phyloP scores from a whole-genome alignment of 2,329 filamentous ascomycete genomes.

The Talaromyces sp. region DNA sequence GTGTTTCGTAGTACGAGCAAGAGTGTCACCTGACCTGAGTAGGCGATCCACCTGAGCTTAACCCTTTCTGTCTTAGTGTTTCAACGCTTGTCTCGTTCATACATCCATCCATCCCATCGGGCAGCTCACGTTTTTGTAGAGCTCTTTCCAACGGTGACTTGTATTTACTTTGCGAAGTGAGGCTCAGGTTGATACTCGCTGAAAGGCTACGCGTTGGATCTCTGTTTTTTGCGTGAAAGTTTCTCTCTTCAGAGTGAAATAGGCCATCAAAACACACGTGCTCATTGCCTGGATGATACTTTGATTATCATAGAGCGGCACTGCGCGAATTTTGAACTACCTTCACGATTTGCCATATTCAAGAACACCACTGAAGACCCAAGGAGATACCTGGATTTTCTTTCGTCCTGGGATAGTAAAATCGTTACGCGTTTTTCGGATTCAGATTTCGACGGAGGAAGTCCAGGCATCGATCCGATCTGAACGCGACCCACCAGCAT shows the following conservation, averaged over 20 bases:
- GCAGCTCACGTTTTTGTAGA: not conserved
- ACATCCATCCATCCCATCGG: constrained; percentile 1
- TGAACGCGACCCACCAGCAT: not conserved
- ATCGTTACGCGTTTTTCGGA: not conserved
- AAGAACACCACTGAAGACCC: not conserved
- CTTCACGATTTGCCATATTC: not conserved
- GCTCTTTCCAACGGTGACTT: not conserved
- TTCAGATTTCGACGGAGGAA: not conserved
- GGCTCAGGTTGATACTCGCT: not conserved
- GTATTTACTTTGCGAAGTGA: not conserved
- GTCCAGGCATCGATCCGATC: not conserved
- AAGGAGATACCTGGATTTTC: not conserved
- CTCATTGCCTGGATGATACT: not conserved
- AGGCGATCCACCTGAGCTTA: not conserved
- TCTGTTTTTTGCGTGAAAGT: not conserved
- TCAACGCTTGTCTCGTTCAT: not conserved
- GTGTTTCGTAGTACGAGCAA: not conserved
- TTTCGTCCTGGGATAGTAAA: not conserved
- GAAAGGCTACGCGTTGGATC: not conserved
- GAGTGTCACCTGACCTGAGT: not conserved
- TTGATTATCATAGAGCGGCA: not conserved
- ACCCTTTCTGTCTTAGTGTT: not conserved
- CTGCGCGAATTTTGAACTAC: not conserved
- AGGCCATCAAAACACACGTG: not conserved
- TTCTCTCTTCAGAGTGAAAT: not conserved